A percentile compares a stretch with the other conserved stretches of the same genome.
Evolutionary conservation across 139 green algal genomes (phyloP).

Genomic region (Edaphochlamys debaryana): DNA sequence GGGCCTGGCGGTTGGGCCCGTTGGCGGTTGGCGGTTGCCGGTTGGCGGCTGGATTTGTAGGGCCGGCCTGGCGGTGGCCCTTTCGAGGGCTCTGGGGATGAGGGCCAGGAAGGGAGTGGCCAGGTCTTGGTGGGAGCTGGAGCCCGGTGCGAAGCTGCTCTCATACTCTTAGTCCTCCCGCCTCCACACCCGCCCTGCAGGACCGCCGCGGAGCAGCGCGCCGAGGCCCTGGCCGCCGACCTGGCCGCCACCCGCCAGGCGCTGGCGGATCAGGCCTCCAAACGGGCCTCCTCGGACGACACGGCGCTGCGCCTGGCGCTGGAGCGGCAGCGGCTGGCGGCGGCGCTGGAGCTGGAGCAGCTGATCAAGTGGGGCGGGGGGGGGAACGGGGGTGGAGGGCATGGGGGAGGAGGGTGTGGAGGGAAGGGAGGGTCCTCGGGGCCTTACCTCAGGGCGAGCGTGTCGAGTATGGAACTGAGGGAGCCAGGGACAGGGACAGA

Average conservation of each 20-base stretch:
- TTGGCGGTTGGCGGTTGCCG: too few relatives aligned
- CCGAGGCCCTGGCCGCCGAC: neutral
- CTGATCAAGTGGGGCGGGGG: conserved; percentile 46
- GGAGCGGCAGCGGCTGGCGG: conserved; percentile 32
- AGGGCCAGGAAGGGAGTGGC: neutral
- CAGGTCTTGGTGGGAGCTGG: too few relatives aligned
- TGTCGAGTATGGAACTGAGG: too few relatives aligned
- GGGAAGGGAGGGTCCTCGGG: too few relatives aligned
- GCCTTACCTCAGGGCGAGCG: too few relatives aligned
- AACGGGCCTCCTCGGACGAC: neutral
- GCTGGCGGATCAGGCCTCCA: conserved; percentile 19
- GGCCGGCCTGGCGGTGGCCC: too few relatives aligned
- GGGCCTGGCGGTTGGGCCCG: too few relatives aligned
- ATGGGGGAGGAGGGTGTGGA: too few relatives aligned
- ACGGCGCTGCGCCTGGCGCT: conserved; percentile 6
- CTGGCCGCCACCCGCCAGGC: neutral
- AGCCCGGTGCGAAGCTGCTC: too few relatives aligned
- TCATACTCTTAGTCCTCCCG: too few relatives aligned
- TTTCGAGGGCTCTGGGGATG: neutral
- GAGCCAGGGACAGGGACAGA: too few relatives aligned
- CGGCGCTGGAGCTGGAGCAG: conserved; percentile 42
- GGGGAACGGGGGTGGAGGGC: neutral
- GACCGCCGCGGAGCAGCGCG: neutral
- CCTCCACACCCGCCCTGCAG: conserved; percentile 12
- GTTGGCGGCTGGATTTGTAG: too few relatives aligned